Conservation (phyloP, 2,329 filamentous ascomycete genomes). For the Capronia coronata region DNA sequence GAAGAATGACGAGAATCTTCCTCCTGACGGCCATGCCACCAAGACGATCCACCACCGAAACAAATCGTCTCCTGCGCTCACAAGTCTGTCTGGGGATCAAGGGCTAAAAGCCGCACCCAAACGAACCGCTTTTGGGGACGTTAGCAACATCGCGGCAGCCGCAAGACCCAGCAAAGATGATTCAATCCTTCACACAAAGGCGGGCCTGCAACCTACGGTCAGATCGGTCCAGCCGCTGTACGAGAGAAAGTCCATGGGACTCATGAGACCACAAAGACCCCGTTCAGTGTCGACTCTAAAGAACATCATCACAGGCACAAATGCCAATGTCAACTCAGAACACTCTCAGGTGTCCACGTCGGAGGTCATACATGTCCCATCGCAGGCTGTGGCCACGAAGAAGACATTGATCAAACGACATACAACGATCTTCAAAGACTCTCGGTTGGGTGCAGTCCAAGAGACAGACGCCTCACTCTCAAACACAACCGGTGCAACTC, state of each 20-base stretch:
- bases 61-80: constrained; percentile 67
- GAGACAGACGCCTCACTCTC: constrained; percentile 23
- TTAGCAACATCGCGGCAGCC: constrained; percentile 60
- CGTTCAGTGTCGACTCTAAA: constrained; percentile 39
- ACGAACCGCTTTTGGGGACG: constrained; percentile 72
- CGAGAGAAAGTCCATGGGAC: constrained; percentile 42
- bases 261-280: constrained; percentile 56
- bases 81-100: constrained; percentile 46
- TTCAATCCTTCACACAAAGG: constrained; percentile 45
- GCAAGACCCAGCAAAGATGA: constrained; percentile 50
- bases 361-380: constrained; percentile 18
- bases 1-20: constrained; percentile 64
- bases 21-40: constrained; percentile 42
- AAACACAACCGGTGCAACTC: constrained; percentile 1
- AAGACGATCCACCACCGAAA: constrained; percentile 69
- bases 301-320: constrained; percentile 34
- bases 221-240: constrained; percentile 32
- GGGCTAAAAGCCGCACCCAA: constrained; percentile 61
- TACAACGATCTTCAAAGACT: constrained; percentile 52
- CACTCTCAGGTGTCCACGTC: constrained; percentile 31
- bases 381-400: constrained; percentile 36
- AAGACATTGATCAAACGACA: constrained; percentile 48
- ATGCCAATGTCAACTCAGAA: constrained; percentile 17
- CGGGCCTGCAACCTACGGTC: constrained; percentile 32
- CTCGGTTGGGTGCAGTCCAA: constrained; percentile 32